Base-by-base conservation (phyloP, 305 asterid genomes). In the Nicotiana rustica region DNA sequence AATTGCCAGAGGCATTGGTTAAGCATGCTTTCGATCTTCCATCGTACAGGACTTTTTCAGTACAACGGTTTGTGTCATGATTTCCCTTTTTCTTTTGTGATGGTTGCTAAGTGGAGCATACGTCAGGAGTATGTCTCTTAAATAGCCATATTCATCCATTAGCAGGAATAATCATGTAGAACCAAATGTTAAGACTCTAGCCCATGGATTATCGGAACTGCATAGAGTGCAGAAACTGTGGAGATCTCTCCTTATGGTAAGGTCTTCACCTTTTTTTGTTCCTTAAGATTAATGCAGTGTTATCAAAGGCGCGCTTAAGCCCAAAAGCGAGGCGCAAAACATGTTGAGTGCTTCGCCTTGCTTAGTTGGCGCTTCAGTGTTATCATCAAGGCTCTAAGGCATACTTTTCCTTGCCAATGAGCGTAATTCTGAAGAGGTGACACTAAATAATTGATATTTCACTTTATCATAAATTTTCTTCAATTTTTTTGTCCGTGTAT, bases 231-330 rank as follows among this genome's bases (percentile, higher is more conserved):
- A 87, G 82, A 85, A 88, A 86, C 83, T 89, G 49, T 92, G 98
- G 98, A 89, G 93, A 86, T 89, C 92, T 84, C 52, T 82, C 78
- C 90, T 92, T 82, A 88, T 91, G 97, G 99, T 93, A 86, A 88
- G 85, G 81, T 84, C 52, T 77, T 83, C 61, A 75, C 82, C 78
- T 52, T 36, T 31, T 12, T 66, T 62, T 65, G 69, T 60, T 59
- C 61, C 81, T 81, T 75, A 36, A 15, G 67, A 31, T 73, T 36
- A 82, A 86, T 79, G 31, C 31, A 29, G 31, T 29, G 31, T 29
- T 29, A 29, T 29, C 31, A 29, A 29, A 29, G 31, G 31, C 31
- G 31, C 31, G 31, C 31, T 29, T 29, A 29, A 29, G 31, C 31
- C 31, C 31, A 29, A 2, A 29, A 29, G 31, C 31, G 2, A 29